Evolutionary conservation across 208 protist genomes (phyloP), one percentile per base, ranked within the genome.

Genomic region (Leptomonas pyrrhocoris): DNA sequence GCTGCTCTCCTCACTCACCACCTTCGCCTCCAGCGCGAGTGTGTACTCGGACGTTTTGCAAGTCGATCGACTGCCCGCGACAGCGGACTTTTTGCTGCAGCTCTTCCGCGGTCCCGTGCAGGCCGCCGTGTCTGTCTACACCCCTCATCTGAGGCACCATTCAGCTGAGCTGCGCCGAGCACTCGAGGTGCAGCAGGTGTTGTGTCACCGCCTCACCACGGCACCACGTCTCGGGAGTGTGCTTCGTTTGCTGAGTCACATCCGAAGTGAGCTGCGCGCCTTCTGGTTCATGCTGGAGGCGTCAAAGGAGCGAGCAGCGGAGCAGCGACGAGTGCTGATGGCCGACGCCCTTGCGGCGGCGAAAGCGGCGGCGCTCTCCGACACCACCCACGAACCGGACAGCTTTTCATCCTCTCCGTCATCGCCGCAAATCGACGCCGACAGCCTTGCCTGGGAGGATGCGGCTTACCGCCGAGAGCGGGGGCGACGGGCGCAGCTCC

Each of bases 1-100:
- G 7, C 40, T 79, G 30, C 65, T 88, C 49, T 88, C 82, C 34
- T 81, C 82, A 5, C 48, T 77, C 42, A 64, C 69, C 13, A 46
- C 30, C 55, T 30, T 77, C n/a, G 58, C 57, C 9, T 15, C 66
- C 25, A 81, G 53, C 40, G 45, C 60, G 25, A 53, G 69, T 19
- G 77, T 74, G 21, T 57, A 76, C 38, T 51, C 73, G 56, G 72
- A 77, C 21, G 25, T 54, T 6, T 19, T 82, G 21, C 51, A 62
- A 9, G 62, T 49, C 16, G 38, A 64, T 18, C 70, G 80, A 0
- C 73, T 65, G 5, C 78, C 82, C 0, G 56, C 60, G 15, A 79
- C 68, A 21, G n/a, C 55, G 13, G 60, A 48, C n/a, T 59, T 88
- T 19, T 53, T 88, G 34, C 60, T 66, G 27, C 56, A 64, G 25